These are phyloP conservation scores for Mimosa bimucronata DNA, from an alignment of 306 rosid species.

Conservation along the genomic window DNA sequence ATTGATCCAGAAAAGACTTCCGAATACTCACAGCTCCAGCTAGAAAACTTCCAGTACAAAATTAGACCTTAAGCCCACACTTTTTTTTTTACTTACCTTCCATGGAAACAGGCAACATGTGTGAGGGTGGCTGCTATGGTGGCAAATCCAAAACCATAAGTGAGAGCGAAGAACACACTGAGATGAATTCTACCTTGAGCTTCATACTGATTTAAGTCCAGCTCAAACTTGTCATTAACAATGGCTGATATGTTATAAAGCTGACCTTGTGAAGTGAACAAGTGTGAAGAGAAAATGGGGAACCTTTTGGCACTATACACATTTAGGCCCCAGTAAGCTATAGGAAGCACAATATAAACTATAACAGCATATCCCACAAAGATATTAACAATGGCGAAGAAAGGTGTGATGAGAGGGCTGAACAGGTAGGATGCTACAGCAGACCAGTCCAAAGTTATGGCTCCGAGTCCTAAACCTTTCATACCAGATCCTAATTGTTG, in stretches of 20 bases:
- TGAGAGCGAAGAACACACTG: conserved; percentile 70
- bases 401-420: conserved; percentile 82
- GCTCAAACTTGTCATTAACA: conserved; percentile 67
- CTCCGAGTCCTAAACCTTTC: conserved; percentile 81
- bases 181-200: conserved; percentile 68
- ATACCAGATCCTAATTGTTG: conserved; percentile 86
- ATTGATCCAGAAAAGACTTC: no score
- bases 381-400: conserved; percentile 73
- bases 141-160: conserved; percentile 81
- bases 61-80: no score
- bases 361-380: conserved; percentile 58
- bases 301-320: conserved; percentile 55
- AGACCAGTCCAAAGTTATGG: conserved; percentile 75
- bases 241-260: conserved; percentile 59
- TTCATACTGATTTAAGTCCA: conserved; percentile 46
- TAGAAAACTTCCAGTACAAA: no score
- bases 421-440: conserved; percentile 73
- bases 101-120: conserved; percentile 73
- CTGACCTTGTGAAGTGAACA: conserved; percentile 67
- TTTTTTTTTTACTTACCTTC: conserved; percentile 62
- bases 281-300: conserved; percentile 79
- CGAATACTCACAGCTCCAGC: no score
- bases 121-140: conserved; percentile 75
- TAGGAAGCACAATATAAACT: conserved; percentile 56
- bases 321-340: conserved; percentile 70